Evolutionary conservation across 371 early-diverging fungal genomes (phyloP), one percentile per base, ranked within the genome.

Genomic region (Mucor lusitanicus): DNA sequence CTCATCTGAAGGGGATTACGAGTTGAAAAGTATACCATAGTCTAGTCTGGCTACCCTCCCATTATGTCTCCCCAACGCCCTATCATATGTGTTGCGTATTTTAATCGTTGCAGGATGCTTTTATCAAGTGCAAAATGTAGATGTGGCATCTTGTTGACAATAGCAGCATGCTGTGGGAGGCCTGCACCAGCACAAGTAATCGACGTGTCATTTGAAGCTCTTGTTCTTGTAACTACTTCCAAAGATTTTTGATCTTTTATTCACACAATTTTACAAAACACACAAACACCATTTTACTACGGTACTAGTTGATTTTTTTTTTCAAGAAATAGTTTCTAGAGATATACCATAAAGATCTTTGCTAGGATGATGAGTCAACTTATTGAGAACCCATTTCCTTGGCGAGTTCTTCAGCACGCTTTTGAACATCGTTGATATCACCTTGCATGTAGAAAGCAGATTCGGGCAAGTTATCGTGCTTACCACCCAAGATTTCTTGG

Each of bases 391-490:
- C 75, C 72, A 80, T 74, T 69, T 80, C 81, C 81, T 80, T 91
- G 76, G 95, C 93, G 68, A 97, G 90, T 79, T 94, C 92, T 71
- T 91, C 94, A 69, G 97, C 96, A 90, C 96, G 97, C 87, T 89
- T 88, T 74, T 86, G 86, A 71, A 92, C 98, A 86, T 98, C 98
- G 72, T 92, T 94, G 74, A 98, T 92, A 80, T 96, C 97, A 85
- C 98, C 98, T 69, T 92, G 92, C 95, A 97, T 97, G 91, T 92
- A 98, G 92, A 98, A 98, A 71, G 99, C 97, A 64, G 94, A 90
- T 84, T 98, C 98, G 73, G 97, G 74, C 67, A 96, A 88, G 72
- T 76, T 70, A 83, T 97, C 97, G 89, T 95, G 95, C 91, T 97
- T 98, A 68, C 97, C 98, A 98, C 98, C 97, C 37, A 97, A 88